Evolutionary conservation across 257 asterid species (phyloP), one percentile per base, ranked within the genome.

Genomic region (Cordia subcordata): DNA sequence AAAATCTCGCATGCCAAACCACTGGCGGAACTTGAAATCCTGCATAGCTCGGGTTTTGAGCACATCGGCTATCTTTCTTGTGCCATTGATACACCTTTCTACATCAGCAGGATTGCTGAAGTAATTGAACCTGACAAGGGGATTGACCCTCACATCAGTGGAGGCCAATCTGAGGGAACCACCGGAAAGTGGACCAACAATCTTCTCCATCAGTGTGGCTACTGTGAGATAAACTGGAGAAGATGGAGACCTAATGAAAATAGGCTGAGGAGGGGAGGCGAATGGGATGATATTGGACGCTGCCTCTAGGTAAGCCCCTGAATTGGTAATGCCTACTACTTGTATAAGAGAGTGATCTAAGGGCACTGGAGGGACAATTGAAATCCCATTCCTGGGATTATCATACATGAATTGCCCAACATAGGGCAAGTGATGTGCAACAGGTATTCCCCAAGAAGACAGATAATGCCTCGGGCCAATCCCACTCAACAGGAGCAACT

Each of bases 301-400:
- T 16, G 96, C 97, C 69, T 92, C 97, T 0, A 92, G 69, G 46
- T 81, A 92, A 56, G 85, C 69, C 9, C 99, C 94, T 0, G 87
- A 72, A 52, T 49, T 60, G 0, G 95, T 88, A 1, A 92, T 86
- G 16, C 97, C 97, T 5, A 82, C 99, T 6, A 83, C 90, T 62
- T 92, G 98, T 19, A 92, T 86, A 57, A 92, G 53, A 1, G 98
- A 85, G 17, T 92, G 95, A 15, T 86, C 98, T 45, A 88, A 57
- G 0, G 92, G 95, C 68, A 72, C 53, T 0, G 95, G 82, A 0
- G 96, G 90, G 49, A 88, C 75, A 27, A 92, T 84, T 2, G 99
- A 88, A 65, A 92, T 92, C 9, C 96, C 99, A 38, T 88, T 92
- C 62, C 99, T 82, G 3, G 96, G 99, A 69, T 92, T 92, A 44